Evolutionary conservation across 129 eudicot genomes (phyloP).

Genomic region (Flaveria ramosissima): DNA sequence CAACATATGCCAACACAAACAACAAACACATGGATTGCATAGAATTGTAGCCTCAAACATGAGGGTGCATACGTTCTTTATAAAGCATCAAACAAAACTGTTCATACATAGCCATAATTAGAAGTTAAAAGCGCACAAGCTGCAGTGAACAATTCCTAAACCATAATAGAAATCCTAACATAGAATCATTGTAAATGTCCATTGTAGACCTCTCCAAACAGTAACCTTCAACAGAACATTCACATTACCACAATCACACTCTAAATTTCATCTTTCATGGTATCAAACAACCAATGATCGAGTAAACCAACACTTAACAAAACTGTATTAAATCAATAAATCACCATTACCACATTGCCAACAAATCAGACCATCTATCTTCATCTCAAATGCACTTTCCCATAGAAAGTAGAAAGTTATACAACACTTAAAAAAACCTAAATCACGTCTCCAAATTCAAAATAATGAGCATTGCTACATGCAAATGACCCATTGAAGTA

Average conservation of each 20-base stretch:
- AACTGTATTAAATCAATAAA: neutral
- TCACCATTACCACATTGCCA: neutral
- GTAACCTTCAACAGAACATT: constrained; percentile 7
- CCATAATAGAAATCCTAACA: neutral
- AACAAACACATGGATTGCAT: constrained; percentile 4
- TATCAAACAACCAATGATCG: constrained; percentile 7
- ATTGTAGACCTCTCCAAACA: neutral
- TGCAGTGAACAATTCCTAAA: constrained; percentile 16
- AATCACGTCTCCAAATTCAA: neutral
- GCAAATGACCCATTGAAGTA: neutral
- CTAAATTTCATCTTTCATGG: constrained; percentile 20
- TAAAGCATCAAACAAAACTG: neutral
- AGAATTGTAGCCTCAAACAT: neutral
- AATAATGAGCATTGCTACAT: neutral
- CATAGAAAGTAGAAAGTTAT: neutral
- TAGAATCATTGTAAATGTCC: neutral
- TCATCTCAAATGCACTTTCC: constrained; percentile 4
- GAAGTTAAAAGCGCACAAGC: neutral
- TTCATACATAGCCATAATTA: neutral
- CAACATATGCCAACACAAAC: constrained; percentile 1
- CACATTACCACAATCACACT: constrained; percentile 14
- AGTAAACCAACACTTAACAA: neutral
- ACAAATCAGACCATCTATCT: constrained; percentile 15
- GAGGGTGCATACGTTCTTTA: neutral
- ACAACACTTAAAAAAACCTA: neutral